These are phyloP conservation scores for Penicillium sp. DNA, from an alignment of 2,329 filamentous ascomycete species.

Conservation along the genomic window DNA sequence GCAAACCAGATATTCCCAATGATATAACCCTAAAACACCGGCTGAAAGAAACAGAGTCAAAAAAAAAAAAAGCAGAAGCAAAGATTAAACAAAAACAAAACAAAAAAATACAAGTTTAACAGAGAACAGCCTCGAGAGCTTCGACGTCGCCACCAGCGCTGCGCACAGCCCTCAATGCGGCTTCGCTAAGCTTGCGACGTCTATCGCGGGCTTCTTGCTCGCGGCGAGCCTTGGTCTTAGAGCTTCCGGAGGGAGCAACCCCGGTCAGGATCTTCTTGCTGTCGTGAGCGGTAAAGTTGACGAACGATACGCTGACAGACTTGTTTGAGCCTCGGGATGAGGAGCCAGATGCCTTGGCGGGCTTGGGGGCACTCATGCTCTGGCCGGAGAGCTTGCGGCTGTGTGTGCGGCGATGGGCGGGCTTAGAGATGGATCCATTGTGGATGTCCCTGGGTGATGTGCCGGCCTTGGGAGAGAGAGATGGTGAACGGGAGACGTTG, in stretches of 20 bases:
- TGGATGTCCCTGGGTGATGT: slow-evolving; percentile 32
- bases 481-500: slow-evolving; percentile 37
- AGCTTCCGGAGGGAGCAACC: slow-evolving; percentile 86
- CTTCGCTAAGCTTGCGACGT: slow-evolving; percentile 51
- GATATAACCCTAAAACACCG: slow-evolving; percentile 27
- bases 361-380: slow-evolving; percentile 33
- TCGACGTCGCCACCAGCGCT: slow-evolving; percentile 49
- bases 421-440: slow-evolving; percentile 27
- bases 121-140: slow-evolving; percentile 43
- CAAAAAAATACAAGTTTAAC: slow-evolving; percentile 26
- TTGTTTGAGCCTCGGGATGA: slow-evolving; percentile 36
- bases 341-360: slow-evolving; percentile 32
- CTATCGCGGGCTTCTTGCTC: slow-evolving; percentile 85
- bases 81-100: background rate
- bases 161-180: slow-evolving; percentile 45
- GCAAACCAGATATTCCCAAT: slow-evolving; percentile 25
- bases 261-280: slow-evolving; percentile 77
- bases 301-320: slow-evolving; percentile 64
- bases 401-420: slow-evolving; percentile 39
- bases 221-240: slow-evolving; percentile 89
- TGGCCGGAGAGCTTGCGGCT: slow-evolving; percentile 44
- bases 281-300: slow-evolving; percentile 87
- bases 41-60: slow-evolving; percentile 20
- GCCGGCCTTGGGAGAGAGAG: slow-evolving; percentile 38
- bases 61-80: slow-evolving; percentile 17